These are phyloP conservation scores for Coemansia sp. DNA, from an alignment of 192 early-diverging fungal genomes.

Conservation along the genomic window DNA sequence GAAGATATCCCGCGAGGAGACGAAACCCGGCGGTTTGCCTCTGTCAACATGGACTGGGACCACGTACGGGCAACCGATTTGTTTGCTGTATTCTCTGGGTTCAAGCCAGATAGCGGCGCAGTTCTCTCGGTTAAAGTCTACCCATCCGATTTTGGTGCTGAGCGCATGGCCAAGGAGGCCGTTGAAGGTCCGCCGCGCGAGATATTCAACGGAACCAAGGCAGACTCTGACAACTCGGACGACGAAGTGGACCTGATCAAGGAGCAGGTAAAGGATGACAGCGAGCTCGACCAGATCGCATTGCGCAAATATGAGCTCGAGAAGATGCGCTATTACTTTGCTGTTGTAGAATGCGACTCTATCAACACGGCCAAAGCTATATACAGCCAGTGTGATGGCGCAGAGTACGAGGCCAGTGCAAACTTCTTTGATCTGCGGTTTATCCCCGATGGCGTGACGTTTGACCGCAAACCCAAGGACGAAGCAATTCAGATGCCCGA, in stretches of 20 bases:
- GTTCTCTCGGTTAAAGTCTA: slow-evolving; percentile 82
- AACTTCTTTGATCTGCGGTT: slow-evolving; percentile 95
- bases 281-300: slow-evolving; percentile 80
- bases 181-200: slow-evolving; percentile 47
- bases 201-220: slow-evolving; percentile 41
- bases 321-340: slow-evolving; percentile 88
- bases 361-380: slow-evolving; percentile 79
- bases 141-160: slow-evolving; percentile 73
- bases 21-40: slow-evolving; percentile 75
- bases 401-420: slow-evolving; percentile 86
- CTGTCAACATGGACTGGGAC: slow-evolving; percentile 95
- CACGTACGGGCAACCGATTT: slow-evolving; percentile 86
- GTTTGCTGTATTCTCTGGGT: slow-evolving; percentile 79
- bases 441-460: slow-evolving; percentile 87
- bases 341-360: slow-evolving; percentile 90
- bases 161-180: slow-evolving; percentile 57
- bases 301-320: slow-evolving; percentile 92
- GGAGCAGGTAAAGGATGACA: slow-evolving; percentile 58
- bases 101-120: slow-evolving; percentile 72
- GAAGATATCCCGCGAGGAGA: slow-evolving; percentile 59
- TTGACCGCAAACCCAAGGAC: slow-evolving; percentile 73
- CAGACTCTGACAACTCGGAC: slow-evolving; percentile 26
- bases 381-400: slow-evolving; percentile 81
- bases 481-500: slow-evolving; percentile 62
- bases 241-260: slow-evolving; percentile 34